Conservation (phyloP, 2,329 filamentous ascomycete genomes). For the Sporothrix brunneoviolacea region DNA sequence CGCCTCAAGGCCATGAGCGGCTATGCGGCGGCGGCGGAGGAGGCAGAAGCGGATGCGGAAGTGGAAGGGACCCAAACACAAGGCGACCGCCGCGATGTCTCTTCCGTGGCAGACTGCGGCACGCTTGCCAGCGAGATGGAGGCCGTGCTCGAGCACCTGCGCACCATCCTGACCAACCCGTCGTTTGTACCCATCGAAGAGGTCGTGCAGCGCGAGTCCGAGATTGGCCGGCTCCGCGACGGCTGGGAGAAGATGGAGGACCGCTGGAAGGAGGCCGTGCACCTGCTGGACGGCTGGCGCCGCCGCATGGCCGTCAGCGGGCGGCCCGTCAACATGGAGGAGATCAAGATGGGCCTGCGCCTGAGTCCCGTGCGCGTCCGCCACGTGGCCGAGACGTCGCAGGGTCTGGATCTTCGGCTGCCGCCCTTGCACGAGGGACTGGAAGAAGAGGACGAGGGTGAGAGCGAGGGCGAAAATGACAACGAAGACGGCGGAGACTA, state of each 20-base stretch:
- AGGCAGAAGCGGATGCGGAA: slow-evolving; percentile 2
- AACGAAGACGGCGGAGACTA: slow-evolving; percentile 20
- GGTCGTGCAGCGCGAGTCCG: slow-evolving; percentile 84
- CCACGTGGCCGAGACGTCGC: slow-evolving; percentile 42
- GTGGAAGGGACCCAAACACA: slow-evolving; percentile 8
- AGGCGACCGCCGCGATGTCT: slow-evolving; percentile 19
- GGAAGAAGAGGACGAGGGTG: slow-evolving; percentile 14
- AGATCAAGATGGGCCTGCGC: slow-evolving; percentile 61
- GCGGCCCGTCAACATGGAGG: slow-evolving; percentile 61
- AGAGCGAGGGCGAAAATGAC: slow-evolving; percentile 19
- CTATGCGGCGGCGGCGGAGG: slow-evolving; percentile 28
- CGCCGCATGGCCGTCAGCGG: slow-evolving; percentile 68
- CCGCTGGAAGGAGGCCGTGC: slow-evolving; percentile 82
- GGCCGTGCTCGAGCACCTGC: slow-evolving; percentile 70
- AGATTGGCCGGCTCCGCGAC: slow-evolving; percentile 73
- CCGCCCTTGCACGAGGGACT: slow-evolving; percentile 24
- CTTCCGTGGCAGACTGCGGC: slow-evolving; percentile 30
- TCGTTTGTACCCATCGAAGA: slow-evolving; percentile 95
- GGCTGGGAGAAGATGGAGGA: slow-evolving; percentile 93
- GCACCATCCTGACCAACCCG: slow-evolving; percentile 82
- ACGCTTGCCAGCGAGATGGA: slow-evolving; percentile 72
- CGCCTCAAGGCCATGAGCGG: slow-evolving; percentile 64
- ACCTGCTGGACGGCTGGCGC: slow-evolving; percentile 88
- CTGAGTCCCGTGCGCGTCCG: slow-evolving; percentile 53
- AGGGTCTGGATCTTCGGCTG: slow-evolving; percentile 33